Conservation (phyloP, 306 rosid genomes). For the Fragaria ananassa region DNA sequence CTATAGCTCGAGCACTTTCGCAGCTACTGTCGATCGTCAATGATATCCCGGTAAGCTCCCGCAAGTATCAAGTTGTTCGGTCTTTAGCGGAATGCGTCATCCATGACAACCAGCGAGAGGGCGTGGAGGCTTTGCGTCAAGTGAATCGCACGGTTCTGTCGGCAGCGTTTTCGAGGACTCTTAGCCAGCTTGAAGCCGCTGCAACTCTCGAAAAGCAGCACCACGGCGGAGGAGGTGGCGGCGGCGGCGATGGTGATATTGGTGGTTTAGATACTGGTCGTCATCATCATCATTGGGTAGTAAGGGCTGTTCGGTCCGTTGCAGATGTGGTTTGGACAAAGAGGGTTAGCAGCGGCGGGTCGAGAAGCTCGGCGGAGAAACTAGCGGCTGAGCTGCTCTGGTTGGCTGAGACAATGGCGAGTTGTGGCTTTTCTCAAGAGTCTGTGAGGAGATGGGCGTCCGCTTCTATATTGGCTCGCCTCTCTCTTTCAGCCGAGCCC, state of each 20-base stretch:
- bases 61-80: constrained; percentile 67
- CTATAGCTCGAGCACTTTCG: constrained; percentile 60
- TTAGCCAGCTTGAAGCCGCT: constrained; percentile 44
- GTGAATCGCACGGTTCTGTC: constrained; percentile 54
- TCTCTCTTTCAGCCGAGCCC: constrained; percentile 59
- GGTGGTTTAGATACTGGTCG: not conserved
- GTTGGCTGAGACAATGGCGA: constrained; percentile 63
- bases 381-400: constrained; percentile 64
- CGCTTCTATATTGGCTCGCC: constrained; percentile 50
- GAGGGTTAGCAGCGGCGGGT: not conserved
- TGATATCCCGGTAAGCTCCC: constrained; percentile 65
- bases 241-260: not conserved
- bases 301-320: constrained; percentile 30
- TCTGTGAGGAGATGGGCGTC: constrained; percentile 50
- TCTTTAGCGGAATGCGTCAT: constrained; percentile 61
- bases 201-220: not conserved
- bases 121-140: constrained; percentile 39
- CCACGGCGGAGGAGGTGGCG: no score
- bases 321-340: constrained; percentile 11
- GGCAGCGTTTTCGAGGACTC: constrained; percentile 50
- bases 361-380: constrained; percentile 53
- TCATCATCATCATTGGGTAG: constrained; percentile 2
- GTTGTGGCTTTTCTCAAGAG: constrained; percentile 49
- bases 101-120: constrained; percentile 50
- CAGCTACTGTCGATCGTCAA: constrained; percentile 51